phyloP scores from a whole-genome alignment of 139 green algal genomes.

The Volvox africanus region DNA sequence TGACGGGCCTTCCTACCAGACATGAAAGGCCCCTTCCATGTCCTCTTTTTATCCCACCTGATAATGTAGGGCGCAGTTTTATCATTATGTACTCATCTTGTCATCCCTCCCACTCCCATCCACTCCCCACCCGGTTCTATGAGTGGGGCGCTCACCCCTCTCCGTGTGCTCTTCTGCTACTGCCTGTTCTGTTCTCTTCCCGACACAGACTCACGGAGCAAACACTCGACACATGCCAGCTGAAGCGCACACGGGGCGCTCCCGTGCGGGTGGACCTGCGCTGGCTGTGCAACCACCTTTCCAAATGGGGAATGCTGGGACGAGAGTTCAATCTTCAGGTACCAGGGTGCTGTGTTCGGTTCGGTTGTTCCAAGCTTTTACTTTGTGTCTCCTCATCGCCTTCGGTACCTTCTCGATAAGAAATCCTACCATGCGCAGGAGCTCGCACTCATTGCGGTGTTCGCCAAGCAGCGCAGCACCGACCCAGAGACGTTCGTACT shows the following conservation, averaged over 20 bases:
- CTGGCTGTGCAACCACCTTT: slow-evolving; percentile 78
- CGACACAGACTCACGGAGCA: slow-evolving; percentile 77
- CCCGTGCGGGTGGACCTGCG: slow-evolving; percentile 72
- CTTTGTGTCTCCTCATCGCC: too few relatives aligned
- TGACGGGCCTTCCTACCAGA: too few relatives aligned
- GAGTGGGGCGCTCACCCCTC: not conserved
- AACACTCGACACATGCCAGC: slow-evolving; percentile 80
- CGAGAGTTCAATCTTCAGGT: slow-evolving; percentile 76
- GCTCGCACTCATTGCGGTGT: slow-evolving; percentile 72
- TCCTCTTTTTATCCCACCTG: too few relatives aligned
- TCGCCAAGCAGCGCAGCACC: slow-evolving; percentile 74
- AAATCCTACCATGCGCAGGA: slow-evolving; percentile 46
- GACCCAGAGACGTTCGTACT: slow-evolving; percentile 62
- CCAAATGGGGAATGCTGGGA: slow-evolving; percentile 76
- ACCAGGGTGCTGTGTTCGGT: not conserved
- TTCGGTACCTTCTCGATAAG: too few relatives aligned
- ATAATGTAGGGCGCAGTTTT: too few relatives aligned
- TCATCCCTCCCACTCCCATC: not conserved
- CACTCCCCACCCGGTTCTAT: not conserved
- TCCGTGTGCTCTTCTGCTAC: not conserved
- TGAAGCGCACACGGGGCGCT: slow-evolving; percentile 69
- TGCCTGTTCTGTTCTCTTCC: not conserved
- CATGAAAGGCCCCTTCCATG: too few relatives aligned
- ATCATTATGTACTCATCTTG: too few relatives aligned
- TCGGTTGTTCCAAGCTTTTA: not conserved